Base-by-base conservation (phyloP, 2,329 filamentous ascomycete genomes). In the Lasiodiplodia sp. region DNA sequence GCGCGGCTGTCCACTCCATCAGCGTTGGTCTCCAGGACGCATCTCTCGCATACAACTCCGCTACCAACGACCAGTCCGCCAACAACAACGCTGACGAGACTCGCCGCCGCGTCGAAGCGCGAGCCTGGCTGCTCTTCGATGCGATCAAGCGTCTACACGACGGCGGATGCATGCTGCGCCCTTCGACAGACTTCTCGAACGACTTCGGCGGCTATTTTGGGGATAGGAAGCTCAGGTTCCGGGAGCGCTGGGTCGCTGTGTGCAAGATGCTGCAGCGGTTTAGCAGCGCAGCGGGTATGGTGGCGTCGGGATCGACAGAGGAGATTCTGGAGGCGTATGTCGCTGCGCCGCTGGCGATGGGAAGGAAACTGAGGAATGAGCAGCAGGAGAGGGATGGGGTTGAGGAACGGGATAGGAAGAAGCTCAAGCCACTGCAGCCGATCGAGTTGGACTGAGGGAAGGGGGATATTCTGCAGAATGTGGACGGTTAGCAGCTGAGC, bases 71-170 rank as follows among this genome's bases (percentile, higher is more conserved):
- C n/a, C n/a, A n/a, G n/a, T n/a, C 4, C 28, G 28, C 28, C 8
- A 31, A 7, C 5, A 3, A 2, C 51, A 12, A 4, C 23, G 3
- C 3, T 0, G 3, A 16, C 51, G 25, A 12, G 11, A n/a, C 14
- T 25, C 63, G 63, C n/a, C n/a, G n/a, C n/a, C 23, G 23, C 23
- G 23, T 23, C 28, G 25, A 49, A 38, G 21, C 58, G 18, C 58
- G 49, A 14, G 37, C 44, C 6, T 66, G 63, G 40, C 34, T 66
- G 51, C 63, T 52, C 1, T n/a, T 66, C 14, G 23, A 37, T 10
- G 55, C 55, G 1, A 10, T 31, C 3, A 37, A 57, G 31, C 28
- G 55, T 2, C 34, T 57, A 18, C 34, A 57, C n/a, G 55, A 37
- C 31, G 55, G 34, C 10, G 55, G 55, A 18, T 57, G 55, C 55